A percentile compares a stretch with the other conserved stretches of the same genome.
Evolutionary conservation across 805 yeast species (phyloP).

Genomic region (Myxozyma monticola): DNA sequence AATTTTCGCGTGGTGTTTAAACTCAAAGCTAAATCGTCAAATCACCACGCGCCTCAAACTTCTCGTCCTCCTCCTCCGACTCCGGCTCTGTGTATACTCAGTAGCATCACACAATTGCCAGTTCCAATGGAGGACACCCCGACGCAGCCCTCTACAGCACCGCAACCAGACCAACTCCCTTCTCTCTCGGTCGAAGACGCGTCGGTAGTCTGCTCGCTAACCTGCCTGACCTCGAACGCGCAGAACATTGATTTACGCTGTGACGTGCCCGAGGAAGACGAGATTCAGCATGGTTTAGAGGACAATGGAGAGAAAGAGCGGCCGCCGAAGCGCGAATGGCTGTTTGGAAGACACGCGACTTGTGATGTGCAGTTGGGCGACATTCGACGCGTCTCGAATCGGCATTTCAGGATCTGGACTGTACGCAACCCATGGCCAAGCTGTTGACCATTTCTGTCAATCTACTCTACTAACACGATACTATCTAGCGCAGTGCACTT

Average conservation of each 20-base stretch:
- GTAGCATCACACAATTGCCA: background rate
- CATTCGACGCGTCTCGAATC: constrained; percentile 68
- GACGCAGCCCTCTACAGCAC: constrained; percentile 24
- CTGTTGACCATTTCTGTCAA: background rate
- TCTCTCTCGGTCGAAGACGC: constrained; percentile 6
- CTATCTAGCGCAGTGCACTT: constrained; percentile 32
- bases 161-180: no score
- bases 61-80: background rate
- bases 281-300: constrained; percentile 19
- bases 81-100: background rate
- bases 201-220: constrained; percentile 29
- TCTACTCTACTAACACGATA: background rate
- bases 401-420: constrained; percentile 55
- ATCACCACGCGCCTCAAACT: background rate
- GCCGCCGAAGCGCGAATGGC: constrained; percentile 51
- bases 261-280: constrained; percentile 11
- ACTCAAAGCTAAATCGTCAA: no score
- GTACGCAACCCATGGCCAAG: constrained; percentile 44
- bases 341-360: constrained; percentile 68
- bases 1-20: background rate
- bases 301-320: constrained; percentile 16
- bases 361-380: constrained; percentile 65
- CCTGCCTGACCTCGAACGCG: constrained; percentile 22
- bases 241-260: constrained; percentile 6
- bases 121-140: constrained; percentile 23